Percentiles rank a stretch among this genome's conserved stretches.
Conservation (phyloP, 306 rosid species). For the Dicorynia guianensis region DNA sequence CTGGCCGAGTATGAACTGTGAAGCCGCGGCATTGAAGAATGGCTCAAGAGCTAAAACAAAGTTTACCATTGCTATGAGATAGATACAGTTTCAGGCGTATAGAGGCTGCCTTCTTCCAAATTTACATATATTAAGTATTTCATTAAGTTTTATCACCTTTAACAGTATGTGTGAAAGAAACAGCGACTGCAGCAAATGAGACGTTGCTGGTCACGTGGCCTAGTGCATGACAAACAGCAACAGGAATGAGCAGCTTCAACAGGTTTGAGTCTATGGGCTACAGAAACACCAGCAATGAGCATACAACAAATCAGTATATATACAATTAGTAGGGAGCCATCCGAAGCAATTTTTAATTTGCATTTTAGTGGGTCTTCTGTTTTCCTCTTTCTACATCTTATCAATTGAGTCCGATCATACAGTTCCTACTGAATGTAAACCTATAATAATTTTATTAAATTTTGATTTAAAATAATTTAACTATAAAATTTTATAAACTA, state of each 20-base stretch:
- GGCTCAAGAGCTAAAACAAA: constrained; percentile 85
- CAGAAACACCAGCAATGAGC: constrained; percentile 30
- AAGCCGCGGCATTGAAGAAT: constrained; percentile 94
- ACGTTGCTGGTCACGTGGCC: constrained; percentile 98
- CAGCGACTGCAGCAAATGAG: constrained; percentile 97
- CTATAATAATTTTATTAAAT: no score
- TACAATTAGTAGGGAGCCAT: neutral
- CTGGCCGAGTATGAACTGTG: constrained; percentile 91
- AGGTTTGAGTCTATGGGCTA: constrained; percentile 59
- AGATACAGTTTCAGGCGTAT: constrained; percentile 8
- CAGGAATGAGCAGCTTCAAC: constrained; percentile 79
- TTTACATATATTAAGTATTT: neutral
- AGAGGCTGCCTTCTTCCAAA: neutral
- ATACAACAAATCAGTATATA: constrained; percentile 11
- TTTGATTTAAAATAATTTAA: no score
- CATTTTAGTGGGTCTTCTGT: neutral
- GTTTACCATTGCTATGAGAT: constrained; percentile 15
- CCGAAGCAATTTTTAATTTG: neutral
- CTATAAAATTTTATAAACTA: no score
- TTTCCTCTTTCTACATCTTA: no score
- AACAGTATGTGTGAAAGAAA: constrained; percentile 91
- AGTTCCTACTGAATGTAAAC: no score
- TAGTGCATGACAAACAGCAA: constrained; percentile 87
- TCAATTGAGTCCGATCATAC: no score
- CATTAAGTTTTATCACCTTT: constrained; percentile 61